A percentile compares a stretch with the other conserved stretches of the same genome.
Conservation (phyloP, 139 green algal genomes). For the Astrephomene gubernaculifera region DNA sequence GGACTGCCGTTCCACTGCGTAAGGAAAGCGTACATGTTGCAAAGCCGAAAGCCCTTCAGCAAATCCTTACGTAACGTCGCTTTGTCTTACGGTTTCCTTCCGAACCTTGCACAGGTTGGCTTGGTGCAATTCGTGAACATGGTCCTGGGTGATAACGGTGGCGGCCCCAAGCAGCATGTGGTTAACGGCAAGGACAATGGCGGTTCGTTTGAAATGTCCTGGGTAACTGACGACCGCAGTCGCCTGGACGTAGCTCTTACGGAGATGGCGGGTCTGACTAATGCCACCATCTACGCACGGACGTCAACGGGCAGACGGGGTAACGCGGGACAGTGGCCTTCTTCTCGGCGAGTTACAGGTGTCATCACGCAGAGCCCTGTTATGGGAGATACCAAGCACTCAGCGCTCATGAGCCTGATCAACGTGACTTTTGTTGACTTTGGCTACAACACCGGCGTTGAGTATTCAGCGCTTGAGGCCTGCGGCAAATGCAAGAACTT, state of each 20-base stretch:
- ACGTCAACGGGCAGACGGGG: slow-evolving; percentile 43
- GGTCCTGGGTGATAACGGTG: slow-evolving; percentile 65
- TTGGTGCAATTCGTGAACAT: slow-evolving; percentile 63
- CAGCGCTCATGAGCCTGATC: slow-evolving; percentile 50
- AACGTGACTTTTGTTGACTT: slow-evolving; percentile 68
- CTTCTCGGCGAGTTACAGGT: slow-evolving; percentile 47
- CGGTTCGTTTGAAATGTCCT: slow-evolving; percentile 62
- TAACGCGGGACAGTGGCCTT: slow-evolving; percentile 51
- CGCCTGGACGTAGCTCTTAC: slow-evolving; percentile 5
- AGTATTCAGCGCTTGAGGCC: slow-evolving; percentile 59
- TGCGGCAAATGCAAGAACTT: slow-evolving; percentile 56
- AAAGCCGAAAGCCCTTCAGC: too few relatives aligned
- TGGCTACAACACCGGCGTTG: slow-evolving; percentile 7
- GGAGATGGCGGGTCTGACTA: slow-evolving; percentile 57
- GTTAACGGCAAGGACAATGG: slow-evolving; percentile 75
- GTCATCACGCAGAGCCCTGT: slow-evolving; percentile 59
- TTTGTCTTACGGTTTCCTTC: too few relatives aligned
- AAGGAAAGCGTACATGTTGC: too few relatives aligned
- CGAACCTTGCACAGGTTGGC: slow-evolving; percentile 43
- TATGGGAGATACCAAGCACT: slow-evolving; percentile 35
- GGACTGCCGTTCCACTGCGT: too few relatives aligned
- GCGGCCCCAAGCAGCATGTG: slow-evolving; percentile 54
- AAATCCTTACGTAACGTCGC: too few relatives aligned
- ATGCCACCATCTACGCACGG: slow-evolving; percentile 52
- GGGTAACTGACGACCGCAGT: slow-evolving; percentile 59